These are phyloP conservation scores for Protea cynaroides DNA, from an alignment of 164 flowering plant species.

Conservation along the genomic window DNA sequence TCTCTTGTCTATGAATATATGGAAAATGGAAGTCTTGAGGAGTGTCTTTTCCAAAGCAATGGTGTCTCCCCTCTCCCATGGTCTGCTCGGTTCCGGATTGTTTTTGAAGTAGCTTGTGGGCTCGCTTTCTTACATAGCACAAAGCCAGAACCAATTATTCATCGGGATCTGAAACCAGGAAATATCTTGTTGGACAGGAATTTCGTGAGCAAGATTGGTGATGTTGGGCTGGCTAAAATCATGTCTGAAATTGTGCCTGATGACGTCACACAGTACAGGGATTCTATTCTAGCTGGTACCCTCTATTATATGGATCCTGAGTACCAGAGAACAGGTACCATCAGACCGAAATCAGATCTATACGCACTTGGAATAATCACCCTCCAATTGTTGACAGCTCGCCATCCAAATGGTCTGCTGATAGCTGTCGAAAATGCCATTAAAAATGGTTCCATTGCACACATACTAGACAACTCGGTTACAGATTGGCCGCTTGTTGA, in stretches of 20 bases:
- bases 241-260: slow-evolving; percentile 63
- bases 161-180: slow-evolving; percentile 81
- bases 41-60: slow-evolving; percentile 32
- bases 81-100: slow-evolving; percentile 56
- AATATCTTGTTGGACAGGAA: slow-evolving; percentile 67
- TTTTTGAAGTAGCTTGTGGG: slow-evolving; percentile 74
- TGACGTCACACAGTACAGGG: slow-evolving; percentile 53
- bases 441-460: slow-evolving; percentile 28
- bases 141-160: slow-evolving; percentile 73
- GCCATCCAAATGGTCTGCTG: slow-evolving; percentile 50
- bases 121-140: slow-evolving; percentile 73
- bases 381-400: slow-evolving; percentile 63
- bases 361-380: slow-evolving; percentile 71
- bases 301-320: slow-evolving; percentile 86
- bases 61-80: slow-evolving; percentile 65
- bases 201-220: slow-evolving; percentile 71
- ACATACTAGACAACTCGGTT: slow-evolving; percentile 55
- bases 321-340: slow-evolving; percentile 80
- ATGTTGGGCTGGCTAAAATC: slow-evolving; percentile 77
- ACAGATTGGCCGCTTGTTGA: slow-evolving; percentile 73
- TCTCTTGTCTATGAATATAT: slow-evolving; percentile 75
- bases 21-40: slow-evolving; percentile 85
- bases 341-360: slow-evolving; percentile 81
- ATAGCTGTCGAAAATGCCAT: slow-evolving; percentile 46
- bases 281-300: slow-evolving; percentile 70